Conservation (phyloP, 441 rosid species). For the Codiaeum variegatum region DNA sequence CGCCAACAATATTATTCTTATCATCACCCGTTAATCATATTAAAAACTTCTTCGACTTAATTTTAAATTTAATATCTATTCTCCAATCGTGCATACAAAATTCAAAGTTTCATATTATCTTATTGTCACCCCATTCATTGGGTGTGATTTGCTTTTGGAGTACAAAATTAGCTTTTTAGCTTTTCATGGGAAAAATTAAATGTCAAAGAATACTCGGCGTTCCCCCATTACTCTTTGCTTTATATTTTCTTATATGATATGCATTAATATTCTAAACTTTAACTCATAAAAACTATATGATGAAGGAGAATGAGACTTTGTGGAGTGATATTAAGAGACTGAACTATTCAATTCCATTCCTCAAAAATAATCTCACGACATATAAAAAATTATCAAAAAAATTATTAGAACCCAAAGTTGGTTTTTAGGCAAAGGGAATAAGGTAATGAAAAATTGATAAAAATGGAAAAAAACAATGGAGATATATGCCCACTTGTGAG, state of each 20-base stretch:
- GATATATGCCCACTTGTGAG: slow-evolving; percentile 6
- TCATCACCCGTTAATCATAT: neutral
- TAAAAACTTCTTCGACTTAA: neutral
- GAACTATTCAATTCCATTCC: neutral
- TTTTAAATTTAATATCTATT: neutral
- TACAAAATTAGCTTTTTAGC: neutral
- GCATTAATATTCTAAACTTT: neutral
- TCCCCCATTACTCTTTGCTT: neutral
- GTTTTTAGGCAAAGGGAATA: neutral
- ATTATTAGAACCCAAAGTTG: neutral
- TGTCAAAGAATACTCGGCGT: neutral
- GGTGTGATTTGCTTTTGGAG: neutral
- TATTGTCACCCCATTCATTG: neutral
- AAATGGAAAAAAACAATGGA: neutral
- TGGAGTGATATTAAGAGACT: too few species aligned
- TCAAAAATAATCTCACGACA: neutral
- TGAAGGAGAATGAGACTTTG: too few species aligned
- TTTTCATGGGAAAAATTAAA: neutral
- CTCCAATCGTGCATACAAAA: neutral
- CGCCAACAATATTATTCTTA: too few species aligned
- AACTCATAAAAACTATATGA: too few species aligned
- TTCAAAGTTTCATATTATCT: neutral
- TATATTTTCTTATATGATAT: neutral
- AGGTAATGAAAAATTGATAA: neutral
- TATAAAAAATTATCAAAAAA: neutral